phyloP scores from a whole-genome alignment of 140 eudicot species.

The Flaveria floridana region DNA sequence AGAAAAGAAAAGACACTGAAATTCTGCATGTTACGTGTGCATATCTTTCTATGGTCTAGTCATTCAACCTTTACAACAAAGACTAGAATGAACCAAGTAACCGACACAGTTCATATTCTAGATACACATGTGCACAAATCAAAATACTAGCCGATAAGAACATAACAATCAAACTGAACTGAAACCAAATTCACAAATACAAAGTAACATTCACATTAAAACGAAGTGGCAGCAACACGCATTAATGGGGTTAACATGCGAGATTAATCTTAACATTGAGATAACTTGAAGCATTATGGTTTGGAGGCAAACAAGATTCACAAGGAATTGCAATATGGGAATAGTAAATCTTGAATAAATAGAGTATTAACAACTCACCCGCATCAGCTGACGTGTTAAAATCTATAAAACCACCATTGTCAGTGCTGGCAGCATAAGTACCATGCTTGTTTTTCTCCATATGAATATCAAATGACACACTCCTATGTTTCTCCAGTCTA shows the following conservation, averaged over 20 bases:
- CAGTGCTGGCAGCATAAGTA: conserved; percentile 26
- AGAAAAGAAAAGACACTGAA: conserved; percentile 41
- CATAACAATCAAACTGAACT: background rate
- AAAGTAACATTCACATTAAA: background rate
- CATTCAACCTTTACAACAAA: background rate
- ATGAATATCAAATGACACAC: conserved; percentile 42
- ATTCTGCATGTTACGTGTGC: conserved; percentile 58
- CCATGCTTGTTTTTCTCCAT: conserved; percentile 35
- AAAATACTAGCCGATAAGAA: background rate
- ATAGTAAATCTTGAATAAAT: background rate
- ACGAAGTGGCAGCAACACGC: background rate
- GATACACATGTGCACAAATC: background rate
- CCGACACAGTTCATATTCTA: conserved; percentile 3
- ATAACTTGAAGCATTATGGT: background rate
- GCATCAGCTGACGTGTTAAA: conserved; percentile 29
- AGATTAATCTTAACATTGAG: background rate
- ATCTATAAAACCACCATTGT: conserved; percentile 23
- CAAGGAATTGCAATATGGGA: background rate
- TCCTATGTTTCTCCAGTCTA: conserved; percentile 71
- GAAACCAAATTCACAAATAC: conserved; percentile 19
- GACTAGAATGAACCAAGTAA: conserved; percentile 6
- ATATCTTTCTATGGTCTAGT: conserved; percentile 3
- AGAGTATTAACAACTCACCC: conserved; percentile 38
- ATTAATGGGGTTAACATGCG: conserved; percentile 2
- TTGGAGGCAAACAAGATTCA: background rate